phyloP scores from a whole-genome alignment of 192 early-diverging fungal genomes.

The Coemansia sp. region DNA sequence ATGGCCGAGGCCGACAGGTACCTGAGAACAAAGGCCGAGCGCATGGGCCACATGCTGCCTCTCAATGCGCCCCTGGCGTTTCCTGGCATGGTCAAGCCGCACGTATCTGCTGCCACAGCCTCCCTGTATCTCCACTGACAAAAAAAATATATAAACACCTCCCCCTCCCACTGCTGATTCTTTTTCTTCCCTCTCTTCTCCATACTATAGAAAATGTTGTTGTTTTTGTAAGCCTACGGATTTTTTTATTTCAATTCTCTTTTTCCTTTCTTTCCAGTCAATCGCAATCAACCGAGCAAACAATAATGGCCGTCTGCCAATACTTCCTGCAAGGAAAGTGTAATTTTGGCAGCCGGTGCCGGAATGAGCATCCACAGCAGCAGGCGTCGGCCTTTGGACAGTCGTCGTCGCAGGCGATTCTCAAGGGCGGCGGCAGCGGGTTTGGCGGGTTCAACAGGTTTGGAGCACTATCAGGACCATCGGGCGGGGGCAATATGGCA shows the following conservation, averaged over 20 bases:
- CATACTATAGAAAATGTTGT: too few relatives aligned
- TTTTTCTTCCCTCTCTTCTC: not conserved
- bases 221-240: too few relatives aligned
- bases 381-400: slow-evolving; percentile 49
- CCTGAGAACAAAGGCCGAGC: slow-evolving; percentile 83
- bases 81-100: slow-evolving; percentile 11
- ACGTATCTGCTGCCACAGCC: slow-evolving; percentile 3
- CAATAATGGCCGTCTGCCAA: slow-evolving; percentile 43
- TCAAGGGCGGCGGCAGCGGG: slow-evolving; percentile 39
- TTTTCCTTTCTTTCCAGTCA: not conserved
- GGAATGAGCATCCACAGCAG: slow-evolving; percentile 56
- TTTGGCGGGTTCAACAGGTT: slow-evolving; percentile 14
- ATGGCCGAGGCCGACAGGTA: slow-evolving; percentile 79
- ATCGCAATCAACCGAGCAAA: not conserved
- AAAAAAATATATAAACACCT: not conserved
- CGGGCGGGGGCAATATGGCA: too few relatives aligned
- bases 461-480: not conserved
- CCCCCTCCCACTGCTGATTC: not conserved
- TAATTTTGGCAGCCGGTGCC: slow-evolving; percentile 60
- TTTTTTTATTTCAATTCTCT: too few relatives aligned
- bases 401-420: slow-evolving; percentile 37
- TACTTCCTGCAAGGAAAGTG: slow-evolving; percentile 63
- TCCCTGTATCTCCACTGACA: not conserved
- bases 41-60: slow-evolving; percentile 87
- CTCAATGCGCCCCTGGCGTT: slow-evolving; percentile 14